phyloP scores from a whole-genome alignment of 139 green algal genomes.

The Chlamydomonas sp. region DNA sequence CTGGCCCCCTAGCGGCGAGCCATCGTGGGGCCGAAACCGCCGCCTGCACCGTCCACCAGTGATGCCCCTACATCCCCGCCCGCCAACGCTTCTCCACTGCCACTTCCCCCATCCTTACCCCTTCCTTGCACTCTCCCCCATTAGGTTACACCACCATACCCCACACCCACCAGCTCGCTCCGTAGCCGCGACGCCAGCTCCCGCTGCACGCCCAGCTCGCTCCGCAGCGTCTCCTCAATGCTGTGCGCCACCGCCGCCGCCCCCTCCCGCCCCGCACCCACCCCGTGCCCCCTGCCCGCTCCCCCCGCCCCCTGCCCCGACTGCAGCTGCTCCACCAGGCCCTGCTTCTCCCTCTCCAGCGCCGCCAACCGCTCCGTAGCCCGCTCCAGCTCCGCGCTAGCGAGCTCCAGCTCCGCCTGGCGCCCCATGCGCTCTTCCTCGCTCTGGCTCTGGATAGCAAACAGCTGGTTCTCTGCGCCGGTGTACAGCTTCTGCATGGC shows the following conservation, averaged over 20 bases:
- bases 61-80: too few relatives aligned
- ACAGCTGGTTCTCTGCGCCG: conserved; percentile 81
- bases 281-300: neutral
- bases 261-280: neutral
- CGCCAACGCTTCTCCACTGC: neutral
- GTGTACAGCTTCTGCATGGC: conserved; percentile 79
- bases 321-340: conserved; percentile 60
- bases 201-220: conserved; percentile 70
- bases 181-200: conserved; percentile 63
- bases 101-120: neutral
- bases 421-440: conserved; percentile 71
- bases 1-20: too few relatives aligned
- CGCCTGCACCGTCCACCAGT: too few relatives aligned
- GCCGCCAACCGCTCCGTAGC: conserved; percentile 53
- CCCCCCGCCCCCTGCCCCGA: neutral
- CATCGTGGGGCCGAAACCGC: too few relatives aligned
- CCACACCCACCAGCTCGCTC: conserved; percentile 53
- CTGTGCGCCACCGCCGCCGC: neutral
- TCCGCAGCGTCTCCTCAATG: conserved; percentile 71
- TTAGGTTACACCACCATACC: neutral
- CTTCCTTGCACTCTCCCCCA: neutral
- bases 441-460: conserved; percentile 73
- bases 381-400: conserved; percentile 65
- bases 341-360: conserved; percentile 82
- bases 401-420: conserved; percentile 83